Percentiles rank a stretch among this genome's conserved stretches.
These are phyloP conservation scores for Macroventuria anomochaeta DNA, from an alignment of 2,329 filamentous ascomycete genomes.

Conservation along the genomic window DNA sequence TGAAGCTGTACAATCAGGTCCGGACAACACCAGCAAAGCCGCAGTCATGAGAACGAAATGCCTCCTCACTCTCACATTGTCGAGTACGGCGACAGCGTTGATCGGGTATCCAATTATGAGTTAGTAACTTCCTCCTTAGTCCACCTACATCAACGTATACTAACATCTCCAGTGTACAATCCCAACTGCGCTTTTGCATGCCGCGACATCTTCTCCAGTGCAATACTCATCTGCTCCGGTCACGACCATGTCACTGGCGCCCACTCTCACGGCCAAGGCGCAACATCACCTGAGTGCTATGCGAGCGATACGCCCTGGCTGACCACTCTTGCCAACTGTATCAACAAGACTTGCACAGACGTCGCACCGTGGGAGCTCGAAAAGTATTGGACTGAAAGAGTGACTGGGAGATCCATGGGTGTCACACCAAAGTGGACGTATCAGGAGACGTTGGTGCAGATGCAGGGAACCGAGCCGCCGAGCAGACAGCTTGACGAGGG, in stretches of 20 bases:
- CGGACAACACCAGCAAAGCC: neutral
- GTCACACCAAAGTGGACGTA: conserved; percentile 29
- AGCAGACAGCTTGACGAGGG: conserved; percentile 13
- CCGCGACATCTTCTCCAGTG: conserved; percentile 20
- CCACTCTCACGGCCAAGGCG: conserved; percentile 10
- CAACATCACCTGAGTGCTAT: conserved; percentile 33
- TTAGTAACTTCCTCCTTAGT: neutral
- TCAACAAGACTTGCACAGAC: conserved; percentile 31
- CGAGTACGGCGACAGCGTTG: conserved; percentile 6
- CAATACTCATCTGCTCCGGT: conserved; percentile 24
- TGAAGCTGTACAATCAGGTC: no score
- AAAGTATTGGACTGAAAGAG: conserved; percentile 25
- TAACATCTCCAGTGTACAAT: conserved; percentile 6
- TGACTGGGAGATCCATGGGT: conserved; percentile 6
- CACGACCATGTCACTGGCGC: conserved; percentile 13
- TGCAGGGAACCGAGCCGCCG: conserved; percentile 8
- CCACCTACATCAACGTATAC: neutral
- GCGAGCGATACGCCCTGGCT: conserved; percentile 35
- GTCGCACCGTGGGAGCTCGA: conserved; percentile 27
- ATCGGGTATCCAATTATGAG: conserved; percentile 10
- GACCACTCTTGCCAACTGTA: conserved; percentile 40
- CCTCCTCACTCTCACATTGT: neutral
- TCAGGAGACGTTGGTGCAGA: conserved; percentile 21
- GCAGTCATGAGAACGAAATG: neutral
- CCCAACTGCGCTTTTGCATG: conserved; percentile 33